Conservation (phyloP, 164 flowering plant species). For the Vitis amurensis region DNA sequence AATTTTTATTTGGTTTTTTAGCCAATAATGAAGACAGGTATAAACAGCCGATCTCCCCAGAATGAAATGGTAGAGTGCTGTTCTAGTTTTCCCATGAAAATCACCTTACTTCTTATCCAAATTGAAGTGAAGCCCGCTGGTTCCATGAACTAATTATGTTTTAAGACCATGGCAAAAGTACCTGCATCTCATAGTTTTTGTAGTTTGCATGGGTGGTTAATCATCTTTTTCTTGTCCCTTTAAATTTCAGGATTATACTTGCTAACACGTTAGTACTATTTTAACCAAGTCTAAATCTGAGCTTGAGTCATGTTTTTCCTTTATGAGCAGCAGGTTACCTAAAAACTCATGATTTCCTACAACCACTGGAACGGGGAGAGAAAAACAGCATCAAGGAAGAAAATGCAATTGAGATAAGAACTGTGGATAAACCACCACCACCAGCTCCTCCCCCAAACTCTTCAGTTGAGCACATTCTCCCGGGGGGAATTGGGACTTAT, state of each 20-base stretch:
- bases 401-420: constrained; percentile 22
- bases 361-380: constrained; percentile 64
- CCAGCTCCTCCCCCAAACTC: constrained; percentile 38
- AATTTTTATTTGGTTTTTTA: too few relatives aligned
- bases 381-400: constrained; percentile 49
- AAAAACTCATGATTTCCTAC: constrained; percentile 81
- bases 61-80: too few relatives aligned
- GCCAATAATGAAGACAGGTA: too few relatives aligned
- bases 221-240: not conserved
- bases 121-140: too few relatives aligned
- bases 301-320: not conserved
- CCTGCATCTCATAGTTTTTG: too few relatives aligned
- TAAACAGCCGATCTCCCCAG: too few relatives aligned
- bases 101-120: too few relatives aligned
- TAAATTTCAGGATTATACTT: not conserved
- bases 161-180: too few relatives aligned
- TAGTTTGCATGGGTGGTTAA: too few relatives aligned
- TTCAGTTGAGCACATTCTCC: constrained; percentile 70
- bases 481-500: constrained; percentile 94
- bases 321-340: constrained; percentile 47
- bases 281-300: not conserved
- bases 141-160: too few relatives aligned
- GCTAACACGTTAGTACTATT: not conserved
- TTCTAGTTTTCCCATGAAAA: too few relatives aligned
- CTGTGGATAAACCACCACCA: constrained; percentile 42